These are phyloP conservation scores for Oryza meyeriana DNA, from an alignment of 176 grass and related monocot genomes.

Conservation along the genomic window DNA sequence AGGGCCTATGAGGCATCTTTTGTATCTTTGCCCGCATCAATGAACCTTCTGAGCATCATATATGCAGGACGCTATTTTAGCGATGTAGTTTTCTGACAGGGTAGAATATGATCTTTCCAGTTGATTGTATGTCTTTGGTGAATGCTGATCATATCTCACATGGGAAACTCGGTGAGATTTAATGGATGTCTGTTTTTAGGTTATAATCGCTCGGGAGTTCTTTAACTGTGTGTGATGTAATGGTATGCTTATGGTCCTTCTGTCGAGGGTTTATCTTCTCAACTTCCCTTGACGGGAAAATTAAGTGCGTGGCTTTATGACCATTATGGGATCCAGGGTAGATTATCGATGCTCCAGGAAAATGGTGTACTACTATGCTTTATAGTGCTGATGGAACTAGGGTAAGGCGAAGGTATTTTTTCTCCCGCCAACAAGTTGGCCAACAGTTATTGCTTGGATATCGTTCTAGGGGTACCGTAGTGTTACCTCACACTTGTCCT, in stretches of 20 bases:
- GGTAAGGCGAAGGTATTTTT: slow-evolving; percentile 48
- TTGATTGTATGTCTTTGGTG: no score
- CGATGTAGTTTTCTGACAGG: no score
- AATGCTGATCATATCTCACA: no score
- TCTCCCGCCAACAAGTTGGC: slow-evolving; percentile 2
- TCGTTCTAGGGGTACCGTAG: no score
- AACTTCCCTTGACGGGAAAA: slow-evolving; percentile 93
- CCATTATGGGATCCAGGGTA: slow-evolving; percentile 79
- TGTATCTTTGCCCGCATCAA: no score
- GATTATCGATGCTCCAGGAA: slow-evolving; percentile 94
- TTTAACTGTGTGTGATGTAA: slow-evolving; percentile 10
- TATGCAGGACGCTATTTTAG: no score
- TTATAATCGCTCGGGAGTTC: neutral
- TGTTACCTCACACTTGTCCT: no score
- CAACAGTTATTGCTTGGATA: slow-evolving; percentile 15
- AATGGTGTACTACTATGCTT: slow-evolving; percentile 93
- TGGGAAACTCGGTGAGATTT: no score
- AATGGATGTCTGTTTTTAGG: neutral
- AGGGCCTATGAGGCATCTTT: no score
- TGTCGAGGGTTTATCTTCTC: slow-evolving; percentile 99
- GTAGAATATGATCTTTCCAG: no score
- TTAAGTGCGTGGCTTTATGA: slow-evolving; percentile 99
- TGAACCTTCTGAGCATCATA: no score
- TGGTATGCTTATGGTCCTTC: slow-evolving; percentile 21
- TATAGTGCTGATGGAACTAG: slow-evolving; percentile 95